Evolutionary conservation across 306 rosid genomes (phyloP).

Genomic region (Fragaria nilgerrensis): DNA sequence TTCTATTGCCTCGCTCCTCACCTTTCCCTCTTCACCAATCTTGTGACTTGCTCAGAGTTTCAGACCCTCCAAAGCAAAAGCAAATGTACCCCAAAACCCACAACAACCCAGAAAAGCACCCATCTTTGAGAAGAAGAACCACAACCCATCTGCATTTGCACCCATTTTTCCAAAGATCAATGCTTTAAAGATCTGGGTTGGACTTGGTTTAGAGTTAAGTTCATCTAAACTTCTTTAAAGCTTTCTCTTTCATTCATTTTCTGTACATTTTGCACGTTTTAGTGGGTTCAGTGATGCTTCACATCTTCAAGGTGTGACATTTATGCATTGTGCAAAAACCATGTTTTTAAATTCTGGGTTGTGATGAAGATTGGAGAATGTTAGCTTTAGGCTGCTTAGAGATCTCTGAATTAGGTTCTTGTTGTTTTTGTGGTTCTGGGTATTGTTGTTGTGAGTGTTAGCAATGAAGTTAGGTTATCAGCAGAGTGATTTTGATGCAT

Average conservation of each 20-base stretch:
- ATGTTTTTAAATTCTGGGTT: constrained; percentile 26
- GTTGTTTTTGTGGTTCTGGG: constrained; percentile 29
- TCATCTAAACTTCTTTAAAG: background rate
- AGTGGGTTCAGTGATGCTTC: constrained; percentile 33
- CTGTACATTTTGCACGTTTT: constrained; percentile 26
- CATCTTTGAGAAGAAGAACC: constrained; percentile 6
- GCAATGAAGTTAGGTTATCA: constrained; percentile 51
- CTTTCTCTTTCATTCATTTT: constrained; percentile 19
- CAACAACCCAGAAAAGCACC: constrained; percentile 4
- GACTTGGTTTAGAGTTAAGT: constrained; percentile 1
- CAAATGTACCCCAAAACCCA: constrained; percentile 13
- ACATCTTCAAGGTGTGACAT: constrained; percentile 30
- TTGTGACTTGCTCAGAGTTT: background rate
- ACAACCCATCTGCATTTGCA: constrained; percentile 13
- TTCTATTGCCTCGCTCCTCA: background rate
- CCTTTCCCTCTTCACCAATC: background rate
- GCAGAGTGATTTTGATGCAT: constrained; percentile 35
- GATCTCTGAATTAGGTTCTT: constrained; percentile 28
- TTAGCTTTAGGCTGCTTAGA: background rate
- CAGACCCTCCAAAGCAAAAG: background rate
- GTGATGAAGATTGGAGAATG: constrained; percentile 26
- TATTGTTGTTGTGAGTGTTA: constrained; percentile 25
- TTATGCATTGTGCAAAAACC: background rate
- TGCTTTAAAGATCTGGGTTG: constrained; percentile 39
- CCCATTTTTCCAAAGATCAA: constrained; percentile 8